Evolutionary conservation across 139 green algal species (phyloP).

Genomic region (Gonium pectorale): DNA sequence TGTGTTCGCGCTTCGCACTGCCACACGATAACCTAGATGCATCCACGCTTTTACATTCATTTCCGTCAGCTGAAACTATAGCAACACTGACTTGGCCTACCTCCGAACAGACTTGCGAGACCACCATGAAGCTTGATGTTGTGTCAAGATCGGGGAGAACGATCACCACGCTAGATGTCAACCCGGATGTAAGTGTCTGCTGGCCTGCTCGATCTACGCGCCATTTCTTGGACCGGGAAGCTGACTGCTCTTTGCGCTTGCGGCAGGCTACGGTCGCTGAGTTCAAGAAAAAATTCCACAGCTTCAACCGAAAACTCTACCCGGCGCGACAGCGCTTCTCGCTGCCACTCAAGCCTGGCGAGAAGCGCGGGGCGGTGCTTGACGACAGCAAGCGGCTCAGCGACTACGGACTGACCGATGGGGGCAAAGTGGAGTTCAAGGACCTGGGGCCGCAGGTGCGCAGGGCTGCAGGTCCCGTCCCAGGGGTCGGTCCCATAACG

Average conservation of each 20-base stretch:
- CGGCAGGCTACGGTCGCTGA: constrained; percentile 86
- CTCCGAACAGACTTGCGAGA: no score
- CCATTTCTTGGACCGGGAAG: no score
- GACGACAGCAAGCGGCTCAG: constrained; percentile 69
- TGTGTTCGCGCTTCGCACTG: no score
- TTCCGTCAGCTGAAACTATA: no score
- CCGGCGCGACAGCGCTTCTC: constrained; percentile 82
- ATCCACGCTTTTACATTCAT: no score
- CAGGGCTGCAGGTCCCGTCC: no score
- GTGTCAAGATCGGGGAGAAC: constrained; percentile 60
- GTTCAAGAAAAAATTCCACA: constrained; percentile 82
- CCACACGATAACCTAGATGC: no score
- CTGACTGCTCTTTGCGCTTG: no score
- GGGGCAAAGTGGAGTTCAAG: constrained; percentile 88
- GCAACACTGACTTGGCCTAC: no score
- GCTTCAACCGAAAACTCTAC: constrained; percentile 67
- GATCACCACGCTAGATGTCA: constrained; percentile 59
- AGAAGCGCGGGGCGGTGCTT: constrained; percentile 73
- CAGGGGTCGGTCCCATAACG: no score
- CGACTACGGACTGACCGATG: constrained; percentile 75
- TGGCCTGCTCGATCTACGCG: no score
- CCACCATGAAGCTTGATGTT: constrained; percentile 65
- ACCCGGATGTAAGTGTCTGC: constrained; percentile 55
- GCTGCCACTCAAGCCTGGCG: constrained; percentile 71
- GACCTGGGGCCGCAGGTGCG: constrained; percentile 93